phyloP scores from a whole-genome alignment of 495 filamentous ascomycete species.

The Hypoxylon lenormandii region DNA sequence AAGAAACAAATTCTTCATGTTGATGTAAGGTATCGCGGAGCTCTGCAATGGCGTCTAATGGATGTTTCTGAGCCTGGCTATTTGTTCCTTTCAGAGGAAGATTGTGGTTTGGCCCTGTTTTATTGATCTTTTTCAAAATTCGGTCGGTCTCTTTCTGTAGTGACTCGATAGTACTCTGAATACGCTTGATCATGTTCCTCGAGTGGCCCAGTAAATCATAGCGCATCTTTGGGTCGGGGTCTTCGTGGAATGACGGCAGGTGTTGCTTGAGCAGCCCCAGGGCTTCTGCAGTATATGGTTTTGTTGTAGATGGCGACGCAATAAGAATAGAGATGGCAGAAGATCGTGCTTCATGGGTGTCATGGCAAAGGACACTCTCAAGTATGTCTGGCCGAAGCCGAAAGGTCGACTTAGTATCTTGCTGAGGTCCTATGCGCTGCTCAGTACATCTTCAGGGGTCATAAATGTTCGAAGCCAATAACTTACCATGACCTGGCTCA shows the following conservation, averaged over 20 bases:
- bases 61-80: constrained; percentile 34
- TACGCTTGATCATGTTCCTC: constrained; percentile 73
- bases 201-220: constrained; percentile 77
- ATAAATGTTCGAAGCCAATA: not conserved
- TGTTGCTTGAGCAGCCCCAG: constrained; percentile 70
- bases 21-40: constrained; percentile 44
- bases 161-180: constrained; percentile 63
- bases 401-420: constrained; percentile 11
- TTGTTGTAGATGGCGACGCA: constrained; percentile 74
- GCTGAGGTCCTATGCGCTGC: constrained; percentile 30
- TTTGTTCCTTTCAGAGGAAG: not conserved
- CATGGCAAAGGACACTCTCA: constrained; percentile 69
- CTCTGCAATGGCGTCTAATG: not conserved
- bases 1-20: constrained; percentile 71
- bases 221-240: constrained; percentile 84
- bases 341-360: constrained; percentile 72
- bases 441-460: constrained; percentile 17
- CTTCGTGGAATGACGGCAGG: constrained; percentile 76
- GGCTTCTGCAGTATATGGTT: constrained; percentile 71
- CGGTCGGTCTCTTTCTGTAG: constrained; percentile 36
- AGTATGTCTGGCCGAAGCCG: constrained; percentile 51
- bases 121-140: constrained; percentile 33
- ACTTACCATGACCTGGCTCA: constrained; percentile 72
- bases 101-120: not conserved
- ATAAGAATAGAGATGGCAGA: constrained; percentile 80